Base-by-base conservation (phyloP, 495 filamentous ascomycete species). In the Penicillium maclennaniae region DNA sequence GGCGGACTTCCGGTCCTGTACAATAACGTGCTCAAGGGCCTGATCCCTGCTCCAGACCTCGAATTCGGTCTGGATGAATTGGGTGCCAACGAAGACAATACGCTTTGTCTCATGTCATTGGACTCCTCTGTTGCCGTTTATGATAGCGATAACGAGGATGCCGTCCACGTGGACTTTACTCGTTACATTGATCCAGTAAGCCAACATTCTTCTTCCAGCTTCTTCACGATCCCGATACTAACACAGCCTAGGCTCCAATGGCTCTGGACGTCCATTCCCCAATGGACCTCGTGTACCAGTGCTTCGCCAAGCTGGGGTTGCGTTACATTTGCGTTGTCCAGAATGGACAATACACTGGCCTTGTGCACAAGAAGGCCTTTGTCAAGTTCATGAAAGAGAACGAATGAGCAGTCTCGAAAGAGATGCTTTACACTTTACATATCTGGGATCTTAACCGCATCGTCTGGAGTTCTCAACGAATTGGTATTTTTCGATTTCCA, bases 301-400 rank as follows among this genome's bases (percentile, higher is more conserved):
- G 90, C 60, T 98, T 97, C 71, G 89, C 89, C 40, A 98, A 98
- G 69, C 73, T 98, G 16, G 93, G 93, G 1, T 67, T 98, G 54
- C 78, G 93, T 50, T 97, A 97, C 69, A 84, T 98, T 40, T 97
- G 93, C 70, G 91, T 96, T 17, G 69, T 95, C 21, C 80, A 75
- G 37, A 83, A 95, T 62, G 93, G 93, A 19, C 79, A 83, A 34
- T 97, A 89, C 71, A 89, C 88, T 2, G 93, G 93, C 49, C 78
- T 98, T 74, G 89, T 95, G 21, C 93, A 98, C 70, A 98, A 97
- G 74, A 98, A 98, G 75, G 82, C 84, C 19, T 98, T 98, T 75
- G 92, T 96, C 47, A 95, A 91, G 70, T 96, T 91, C 67, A 84
- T 96, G 71, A 89, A 89, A 54, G 83, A 91, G 61, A 67, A 90